These are phyloP conservation scores for Hirsutella rhossiliensis DNA, from an alignment of 2,329 filamentous ascomycete species.

Conservation along the genomic window DNA sequence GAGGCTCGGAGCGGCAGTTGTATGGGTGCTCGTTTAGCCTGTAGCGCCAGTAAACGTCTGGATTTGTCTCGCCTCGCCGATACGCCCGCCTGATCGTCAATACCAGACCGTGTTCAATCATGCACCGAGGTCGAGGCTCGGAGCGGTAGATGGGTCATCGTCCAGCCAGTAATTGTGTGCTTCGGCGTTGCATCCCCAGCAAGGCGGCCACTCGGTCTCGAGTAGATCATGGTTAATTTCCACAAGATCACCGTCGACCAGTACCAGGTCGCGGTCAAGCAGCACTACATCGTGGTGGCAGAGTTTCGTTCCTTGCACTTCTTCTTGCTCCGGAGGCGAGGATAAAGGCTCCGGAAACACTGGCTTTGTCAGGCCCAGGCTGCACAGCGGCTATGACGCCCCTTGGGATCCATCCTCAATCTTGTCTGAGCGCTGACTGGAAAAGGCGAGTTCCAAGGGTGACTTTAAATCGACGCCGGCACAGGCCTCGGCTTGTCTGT, in stretches of 20 bases:
- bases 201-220: too few species aligned
- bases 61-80: too few species aligned
- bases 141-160: background rate
- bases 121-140: background rate
- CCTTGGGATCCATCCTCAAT: too few species aligned
- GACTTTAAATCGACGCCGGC: background rate
- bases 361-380: background rate
- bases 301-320: background rate
- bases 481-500: background rate
- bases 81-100: too few species aligned
- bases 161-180: too few species aligned
- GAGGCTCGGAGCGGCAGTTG: background rate
- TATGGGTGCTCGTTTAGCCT: too few species aligned
- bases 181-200: too few species aligned
- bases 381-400: background rate
- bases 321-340: background rate
- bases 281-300: background rate
- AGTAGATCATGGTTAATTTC: too few species aligned
- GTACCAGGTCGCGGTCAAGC: background rate
- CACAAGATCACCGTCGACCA: too few species aligned
- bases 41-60: too few species aligned
- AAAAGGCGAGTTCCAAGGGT: background rate
- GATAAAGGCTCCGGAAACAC: background rate
- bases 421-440: too few species aligned
- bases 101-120: background rate